Evolutionary conservation across 441 rosid genomes (phyloP), one percentile per base, ranked within the genome.

Genomic region (Viola pubescens): DNA sequence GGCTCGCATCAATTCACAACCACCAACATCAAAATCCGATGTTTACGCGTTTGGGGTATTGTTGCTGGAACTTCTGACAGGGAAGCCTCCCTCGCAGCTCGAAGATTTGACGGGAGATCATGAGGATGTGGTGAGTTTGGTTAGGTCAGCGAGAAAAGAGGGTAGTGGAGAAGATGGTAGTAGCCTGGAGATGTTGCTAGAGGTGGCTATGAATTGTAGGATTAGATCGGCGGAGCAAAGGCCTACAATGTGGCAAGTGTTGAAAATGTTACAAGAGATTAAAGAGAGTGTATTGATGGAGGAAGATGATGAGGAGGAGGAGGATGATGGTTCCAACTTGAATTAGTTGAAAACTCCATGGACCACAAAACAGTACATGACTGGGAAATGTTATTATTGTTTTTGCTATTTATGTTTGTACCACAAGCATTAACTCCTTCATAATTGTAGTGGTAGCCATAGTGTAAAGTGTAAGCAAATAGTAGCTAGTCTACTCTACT

Each of bases 251-350:
- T 79, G 84, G 81, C 88, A 83, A 67, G 95, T 91, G 59, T 64
- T 91, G 69, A 83, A 85, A 75, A 88, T 87, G 95, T 78, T 88
- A 73, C 92, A 82, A 59, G 87, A 82, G 67, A 82, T 88, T 45
- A 91, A 88, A 62, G 87, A 83, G 70, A 77, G 65, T 58, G 88
- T 73, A 26, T 59, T 77, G 67, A 62, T 73, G 57, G 87, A 82
- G 61, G 94, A 86, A 10, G 63, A 68, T 50, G 84, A 73, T 56
- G 45, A 63, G 78, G 85, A 76, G 2, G 34, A 26, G 1, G 34
- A 26, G 1, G 34, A 26, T 2, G 34, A 26, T 2, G 34, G 34
- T 26, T 26, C 3, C 3, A 26, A 26, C 34, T 26, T 26, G 34
- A 26, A 26, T 26, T 26, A 26, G 34, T 26, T 26, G 34, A 26